phyloP scores from a whole-genome alignment of 768 basidiomycete genomes.

The Fistulinella prunicolor region DNA sequence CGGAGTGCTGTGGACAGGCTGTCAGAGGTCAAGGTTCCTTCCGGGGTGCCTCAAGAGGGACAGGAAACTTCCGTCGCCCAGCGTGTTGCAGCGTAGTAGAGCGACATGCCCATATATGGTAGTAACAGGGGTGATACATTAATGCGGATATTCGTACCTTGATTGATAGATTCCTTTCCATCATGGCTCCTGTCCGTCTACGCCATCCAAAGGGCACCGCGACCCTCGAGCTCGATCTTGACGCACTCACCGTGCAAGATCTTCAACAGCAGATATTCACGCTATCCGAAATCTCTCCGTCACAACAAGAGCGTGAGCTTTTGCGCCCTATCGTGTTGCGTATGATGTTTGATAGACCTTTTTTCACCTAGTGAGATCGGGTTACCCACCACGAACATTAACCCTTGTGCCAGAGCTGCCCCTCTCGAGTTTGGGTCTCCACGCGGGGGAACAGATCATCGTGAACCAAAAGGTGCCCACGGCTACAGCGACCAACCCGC shows the following conservation, averaged over 20 bases:
- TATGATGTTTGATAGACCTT: background rate
- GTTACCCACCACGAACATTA: slow-evolving; percentile 80
- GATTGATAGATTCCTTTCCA: background rate
- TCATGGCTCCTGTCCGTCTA: slow-evolving; percentile 73
- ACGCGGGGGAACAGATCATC: slow-evolving; percentile 82
- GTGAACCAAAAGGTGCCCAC: slow-evolving; percentile 47
- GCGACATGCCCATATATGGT: slow-evolving; percentile 7
- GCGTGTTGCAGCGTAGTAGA: slow-evolving; percentile 10
- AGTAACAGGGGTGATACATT: slow-evolving; percentile 17
- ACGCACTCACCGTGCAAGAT: slow-evolving; percentile 64
- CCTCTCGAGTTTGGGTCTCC: slow-evolving; percentile 71
- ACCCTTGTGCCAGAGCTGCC: slow-evolving; percentile 72
- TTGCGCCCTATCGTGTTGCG: background rate
- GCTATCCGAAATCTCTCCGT: slow-evolving; percentile 66
- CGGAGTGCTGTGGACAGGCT: slow-evolving; percentile 21
- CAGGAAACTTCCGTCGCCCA: background rate
- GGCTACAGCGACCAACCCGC: slow-evolving; percentile 4
- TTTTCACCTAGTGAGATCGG: slow-evolving; percentile 58
- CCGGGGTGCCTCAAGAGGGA: slow-evolving; percentile 3
- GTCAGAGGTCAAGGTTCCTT: slow-evolving; percentile 18
- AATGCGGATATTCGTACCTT: background rate
- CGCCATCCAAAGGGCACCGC: slow-evolving; percentile 83
- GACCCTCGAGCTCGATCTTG: slow-evolving; percentile 68
- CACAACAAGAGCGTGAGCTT: slow-evolving; percentile 72
- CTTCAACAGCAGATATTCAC: slow-evolving; percentile 70